phyloP scores from a whole-genome alignment of 2,329 filamentous ascomycete genomes.

The Hypoxylon sp. region DNA sequence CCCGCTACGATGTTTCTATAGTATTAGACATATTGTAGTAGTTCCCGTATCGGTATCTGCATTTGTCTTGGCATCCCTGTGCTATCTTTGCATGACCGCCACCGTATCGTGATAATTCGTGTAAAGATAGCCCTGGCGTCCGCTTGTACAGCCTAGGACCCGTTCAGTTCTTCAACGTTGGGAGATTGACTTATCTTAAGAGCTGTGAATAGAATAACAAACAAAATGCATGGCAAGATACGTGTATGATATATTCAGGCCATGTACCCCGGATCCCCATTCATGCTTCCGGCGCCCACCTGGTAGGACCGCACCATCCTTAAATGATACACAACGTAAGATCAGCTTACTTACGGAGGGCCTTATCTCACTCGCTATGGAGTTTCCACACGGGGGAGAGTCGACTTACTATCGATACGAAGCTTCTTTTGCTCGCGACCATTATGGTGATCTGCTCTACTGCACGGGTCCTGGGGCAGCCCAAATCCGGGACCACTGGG shows the following conservation, averaged over 20 bases:
- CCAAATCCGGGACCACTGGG: slow-evolving; percentile 27
- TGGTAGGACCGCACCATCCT: not conserved
- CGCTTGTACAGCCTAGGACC: not conserved
- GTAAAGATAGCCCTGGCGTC: not conserved
- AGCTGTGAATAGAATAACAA: not conserved
- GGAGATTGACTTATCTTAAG: not conserved
- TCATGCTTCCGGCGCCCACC: not conserved
- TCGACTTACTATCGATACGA: slow-evolving; percentile 41
- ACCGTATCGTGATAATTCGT: slow-evolving; percentile 1
- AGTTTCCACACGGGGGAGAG: slow-evolving; percentile 31
- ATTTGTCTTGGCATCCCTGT: slow-evolving; percentile 3
- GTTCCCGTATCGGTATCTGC: not conserved
- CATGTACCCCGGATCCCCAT: slow-evolving; percentile 22
- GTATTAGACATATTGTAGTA: not conserved
- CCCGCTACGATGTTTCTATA: slow-evolving; percentile 4
- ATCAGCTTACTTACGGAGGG: not conserved
- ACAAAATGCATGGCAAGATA: not conserved
- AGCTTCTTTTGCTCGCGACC: slow-evolving; percentile 24
- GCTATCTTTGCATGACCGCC: slow-evolving; percentile 2
- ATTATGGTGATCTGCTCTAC: slow-evolving; percentile 22
- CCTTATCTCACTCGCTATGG: slow-evolving; percentile 20
- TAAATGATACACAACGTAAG: slow-evolving; percentile 1
- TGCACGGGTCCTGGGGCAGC: slow-evolving; percentile 30
- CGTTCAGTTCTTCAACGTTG: slow-evolving; percentile 3
- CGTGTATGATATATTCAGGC: slow-evolving; percentile 20